phyloP scores from a whole-genome alignment of 1,284 basidiomycete species.

The Heliocybe sulcata region DNA sequence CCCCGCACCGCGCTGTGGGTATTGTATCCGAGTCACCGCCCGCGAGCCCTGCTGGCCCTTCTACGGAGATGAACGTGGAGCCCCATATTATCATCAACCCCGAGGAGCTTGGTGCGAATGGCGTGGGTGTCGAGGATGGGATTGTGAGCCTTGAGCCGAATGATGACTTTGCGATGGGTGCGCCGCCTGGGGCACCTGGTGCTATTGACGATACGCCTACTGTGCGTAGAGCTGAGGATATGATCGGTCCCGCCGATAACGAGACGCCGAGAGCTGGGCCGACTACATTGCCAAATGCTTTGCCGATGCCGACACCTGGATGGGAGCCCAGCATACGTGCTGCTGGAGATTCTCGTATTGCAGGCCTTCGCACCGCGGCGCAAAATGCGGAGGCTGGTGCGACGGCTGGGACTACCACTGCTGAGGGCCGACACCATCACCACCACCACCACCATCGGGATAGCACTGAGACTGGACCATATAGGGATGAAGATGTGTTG shows the following conservation, averaged over 20 bases:
- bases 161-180: constrained; percentile 82
- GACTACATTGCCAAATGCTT: neutral
- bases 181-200: constrained; percentile 76
- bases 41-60: constrained; percentile 23
- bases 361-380: neutral
- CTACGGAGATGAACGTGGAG: constrained; percentile 41
- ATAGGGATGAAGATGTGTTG: constrained; percentile 93
- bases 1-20: constrained; percentile 41
- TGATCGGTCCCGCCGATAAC: neutral
- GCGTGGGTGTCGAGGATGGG: constrained; percentile 60
- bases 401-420: neutral
- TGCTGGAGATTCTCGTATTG: neutral
- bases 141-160: constrained; percentile 65
- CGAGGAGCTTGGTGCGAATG: constrained; percentile 32
- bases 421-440: constrained; percentile 3
- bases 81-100: constrained; percentile 65
- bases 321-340: constrained; percentile 7
- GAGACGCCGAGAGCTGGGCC: constrained; percentile 3
- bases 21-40: constrained; percentile 50
- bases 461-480: constrained; percentile 49
- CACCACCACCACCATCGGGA: constrained; percentile 22
- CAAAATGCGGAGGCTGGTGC: neutral
- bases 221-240: neutral
- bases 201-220: constrained; percentile 38
- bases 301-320: constrained; percentile 8